Conservation (phyloP, 1,284 basidiomycete genomes). For the Earliella scabrosa region DNA sequence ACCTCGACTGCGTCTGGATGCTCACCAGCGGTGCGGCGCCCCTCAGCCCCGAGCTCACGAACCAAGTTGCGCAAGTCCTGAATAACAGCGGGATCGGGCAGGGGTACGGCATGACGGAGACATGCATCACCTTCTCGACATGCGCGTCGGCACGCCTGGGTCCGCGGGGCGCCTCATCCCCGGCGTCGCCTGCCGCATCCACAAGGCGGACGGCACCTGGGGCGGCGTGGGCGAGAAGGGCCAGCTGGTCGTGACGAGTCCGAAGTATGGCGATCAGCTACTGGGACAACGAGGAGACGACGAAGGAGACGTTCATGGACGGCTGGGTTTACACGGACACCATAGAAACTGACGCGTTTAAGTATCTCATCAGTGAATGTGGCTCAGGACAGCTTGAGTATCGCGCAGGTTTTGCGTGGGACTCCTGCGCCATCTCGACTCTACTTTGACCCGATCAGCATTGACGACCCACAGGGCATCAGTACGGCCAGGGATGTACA, state of each 20-base stretch:
- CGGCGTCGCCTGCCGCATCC: conserved; percentile 41
- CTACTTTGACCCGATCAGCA: no score
- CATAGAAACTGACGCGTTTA: no score
- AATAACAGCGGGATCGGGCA: conserved; percentile 67
- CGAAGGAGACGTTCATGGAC: conserved; percentile 46
- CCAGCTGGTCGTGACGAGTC: conserved; percentile 45
- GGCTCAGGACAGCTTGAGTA: no score
- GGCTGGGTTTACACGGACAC: conserved; percentile 53
- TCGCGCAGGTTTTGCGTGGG: no score
- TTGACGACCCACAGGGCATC: no score
- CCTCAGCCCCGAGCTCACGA: conserved; percentile 65
- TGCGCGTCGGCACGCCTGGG: conserved; percentile 36
- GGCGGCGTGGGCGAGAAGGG: conserved; percentile 45
- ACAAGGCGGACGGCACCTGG: conserved; percentile 44
- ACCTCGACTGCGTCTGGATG: conserved; percentile 61
- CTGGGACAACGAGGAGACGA: conserved; percentile 43
- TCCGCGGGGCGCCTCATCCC: conserved; percentile 45
- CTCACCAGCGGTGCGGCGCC: conserved; percentile 77
- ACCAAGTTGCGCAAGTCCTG: conserved; percentile 56
- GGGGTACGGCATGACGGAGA: conserved; percentile 56
- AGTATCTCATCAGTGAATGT: no score
- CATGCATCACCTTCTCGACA: conserved; percentile 48
- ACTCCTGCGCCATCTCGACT: no score
- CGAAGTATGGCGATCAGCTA: conserved; percentile 47
- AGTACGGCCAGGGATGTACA: no score